These are phyloP conservation scores for Anthostomella pinea DNA, from an alignment of 2,329 filamentous ascomycete genomes.

Conservation along the genomic window DNA sequence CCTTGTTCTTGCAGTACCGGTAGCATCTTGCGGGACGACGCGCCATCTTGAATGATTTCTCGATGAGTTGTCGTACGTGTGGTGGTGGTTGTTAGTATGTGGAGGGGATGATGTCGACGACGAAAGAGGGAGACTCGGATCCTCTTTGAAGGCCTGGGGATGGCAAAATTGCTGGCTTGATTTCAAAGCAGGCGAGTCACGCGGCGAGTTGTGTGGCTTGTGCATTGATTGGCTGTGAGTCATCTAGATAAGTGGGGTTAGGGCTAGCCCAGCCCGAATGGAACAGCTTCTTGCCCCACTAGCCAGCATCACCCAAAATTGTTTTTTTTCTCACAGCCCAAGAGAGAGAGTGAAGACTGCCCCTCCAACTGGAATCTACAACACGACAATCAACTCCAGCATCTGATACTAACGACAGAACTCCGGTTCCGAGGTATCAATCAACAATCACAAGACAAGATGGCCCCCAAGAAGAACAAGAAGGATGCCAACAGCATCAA, in stretches of 20 bases:
- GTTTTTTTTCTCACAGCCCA: background rate
- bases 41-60: constrained; percentile 85
- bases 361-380: constrained; percentile 4
- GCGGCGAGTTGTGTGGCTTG: constrained; percentile 17
- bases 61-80: constrained; percentile 44
- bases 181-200: constrained; percentile 52
- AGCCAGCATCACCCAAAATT: background rate
- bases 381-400: constrained; percentile 8
- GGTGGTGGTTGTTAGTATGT: constrained; percentile 33
- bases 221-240: constrained; percentile 16
- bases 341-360: background rate
- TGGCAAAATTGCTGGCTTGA: constrained; percentile 39
- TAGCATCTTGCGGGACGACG: constrained; percentile 99
- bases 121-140: constrained; percentile 22
- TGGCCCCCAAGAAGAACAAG: constrained; percentile 75
- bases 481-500: constrained; percentile 77
- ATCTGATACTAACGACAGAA: constrained; percentile 8
- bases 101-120: constrained; percentile 34
- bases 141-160: constrained; percentile 31
- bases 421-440: constrained; percentile 16
- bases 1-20: constrained; percentile 99
- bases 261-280: constrained; percentile 28
- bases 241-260: constrained; percentile 35
- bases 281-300: constrained; percentile 7
- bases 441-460: constrained; percentile 50